Evolutionary conservation across 2,329 filamentous ascomycete species (phyloP), one percentile per base, ranked within the genome.

Genomic region (Leptographium wingfieldii): DNA sequence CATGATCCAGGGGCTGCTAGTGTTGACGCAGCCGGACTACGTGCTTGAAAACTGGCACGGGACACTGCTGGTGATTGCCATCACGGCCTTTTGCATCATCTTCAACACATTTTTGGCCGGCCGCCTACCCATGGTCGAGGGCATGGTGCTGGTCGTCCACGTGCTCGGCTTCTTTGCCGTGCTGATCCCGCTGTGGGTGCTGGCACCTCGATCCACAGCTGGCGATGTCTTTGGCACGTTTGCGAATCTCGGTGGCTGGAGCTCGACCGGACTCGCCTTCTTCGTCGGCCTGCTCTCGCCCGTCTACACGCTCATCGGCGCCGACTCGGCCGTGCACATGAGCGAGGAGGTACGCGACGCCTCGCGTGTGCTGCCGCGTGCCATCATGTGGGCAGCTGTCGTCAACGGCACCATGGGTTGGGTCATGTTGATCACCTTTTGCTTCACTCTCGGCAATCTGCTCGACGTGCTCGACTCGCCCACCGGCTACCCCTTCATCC

Each of bases 401-500:
- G 60, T 73, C 51, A 75, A 74, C 59, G 71, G 70, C n/a, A 57
- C 61, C n/a, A 65, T 73, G 51, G 71, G 69, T 33, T 73, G 72
- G 58, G 57, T 70, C 49, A 73, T 74, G 69, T 62, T 71, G 19
- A 66, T 76, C 58, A 72, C 73, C 0, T 66, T 74, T 49, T 66
- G 68, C 52, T 75, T 74, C 60, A 69, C 68, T 3, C 57, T 74
- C 27, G 68, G 72, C 60, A 65, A 73, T 22, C 38, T 65, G 5
- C 38, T 61, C 3, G 59, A 51, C 38, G 57, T 65, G 19, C 49
- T 67, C 59, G 55, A 62, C 22, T 75, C 74, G 0, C 72, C 73
- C 0, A 80, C 79, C 0, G 75, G 75, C 1, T 81, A 80, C 55
- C 81, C 83, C 0, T 83, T 83, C 63, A 83, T 86, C 65, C 74